These are phyloP conservation scores for Sclerotinia subarctica DNA, from an alignment of 2,329 filamentous ascomycete genomes.

Conservation along the genomic window DNA sequence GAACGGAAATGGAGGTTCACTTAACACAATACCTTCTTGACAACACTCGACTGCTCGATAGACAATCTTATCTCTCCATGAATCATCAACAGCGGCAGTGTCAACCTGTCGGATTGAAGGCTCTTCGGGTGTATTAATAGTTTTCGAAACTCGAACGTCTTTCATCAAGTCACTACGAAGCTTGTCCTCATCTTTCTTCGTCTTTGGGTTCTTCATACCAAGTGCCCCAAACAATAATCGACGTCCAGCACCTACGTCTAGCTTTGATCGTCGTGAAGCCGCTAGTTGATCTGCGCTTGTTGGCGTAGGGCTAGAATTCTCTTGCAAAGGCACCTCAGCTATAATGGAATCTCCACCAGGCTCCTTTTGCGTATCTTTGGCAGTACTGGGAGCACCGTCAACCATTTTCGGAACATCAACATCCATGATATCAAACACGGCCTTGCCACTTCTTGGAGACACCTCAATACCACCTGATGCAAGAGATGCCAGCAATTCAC, in stretches of 20 bases:
- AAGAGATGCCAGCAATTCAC: constrained; percentile 51
- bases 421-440: background rate
- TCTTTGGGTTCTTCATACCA: constrained; percentile 66
- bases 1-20: constrained; percentile 84
- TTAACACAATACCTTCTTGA: constrained; percentile 64
- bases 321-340: background rate
- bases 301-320: background rate
- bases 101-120: constrained; percentile 26
- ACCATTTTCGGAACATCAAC: background rate
- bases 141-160: constrained; percentile 45
- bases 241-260: constrained; percentile 60
- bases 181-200: constrained; percentile 63
- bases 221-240: constrained; percentile 71
- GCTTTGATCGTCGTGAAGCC: constrained; percentile 29
- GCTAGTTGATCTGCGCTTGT: background rate
- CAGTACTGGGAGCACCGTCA: background rate
- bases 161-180: constrained; percentile 59
- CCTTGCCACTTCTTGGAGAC: constrained; percentile 2
- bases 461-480: constrained; percentile 52
- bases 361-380: background rate
- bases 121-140: constrained; percentile 29
- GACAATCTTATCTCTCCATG: constrained; percentile 71
- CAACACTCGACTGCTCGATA: constrained; percentile 82
- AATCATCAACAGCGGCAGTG: constrained; percentile 49
- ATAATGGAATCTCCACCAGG: background rate